A percentile compares a stretch with the other conserved stretches of the same genome.
Conservation (phyloP, 192 early-diverging fungal genomes). For the Entophlyctis helioformis region DNA sequence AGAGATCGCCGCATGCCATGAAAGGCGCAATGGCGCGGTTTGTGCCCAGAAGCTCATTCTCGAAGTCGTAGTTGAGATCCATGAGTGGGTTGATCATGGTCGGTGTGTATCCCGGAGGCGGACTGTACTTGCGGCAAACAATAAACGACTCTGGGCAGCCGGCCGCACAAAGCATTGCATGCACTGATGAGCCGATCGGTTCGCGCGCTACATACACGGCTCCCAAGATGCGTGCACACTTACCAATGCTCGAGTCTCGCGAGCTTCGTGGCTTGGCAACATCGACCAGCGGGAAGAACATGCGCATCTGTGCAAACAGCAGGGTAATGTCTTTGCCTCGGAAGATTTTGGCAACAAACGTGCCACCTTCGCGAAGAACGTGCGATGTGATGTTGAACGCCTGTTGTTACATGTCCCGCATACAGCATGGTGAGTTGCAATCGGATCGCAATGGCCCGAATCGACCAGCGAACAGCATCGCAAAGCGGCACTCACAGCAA, state of each 20-base stretch:
- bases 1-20: slow-evolving; percentile 82
- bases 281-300: slow-evolving; percentile 85
- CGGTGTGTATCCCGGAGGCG: slow-evolving; percentile 72
- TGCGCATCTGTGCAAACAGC: slow-evolving; percentile 79
- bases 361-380: slow-evolving; percentile 77
- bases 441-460: neutral
- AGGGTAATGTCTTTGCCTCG: slow-evolving; percentile 88
- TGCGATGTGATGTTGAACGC: slow-evolving; percentile 94
- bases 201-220: too few species aligned
- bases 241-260: slow-evolving; percentile 69
- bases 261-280: slow-evolving; percentile 89
- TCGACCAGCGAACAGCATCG: neutral
- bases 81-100: slow-evolving; percentile 85
- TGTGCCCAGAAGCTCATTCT: slow-evolving; percentile 51
- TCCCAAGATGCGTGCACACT: too few species aligned
- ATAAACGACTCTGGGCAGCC: slow-evolving; percentile 71
- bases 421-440: neutral
- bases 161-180: too few species aligned
- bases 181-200: too few species aligned
- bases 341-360: slow-evolving; percentile 98
- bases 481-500: slow-evolving; percentile 41
- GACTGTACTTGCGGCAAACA: slow-evolving; percentile 81
- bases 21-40: slow-evolving; percentile 80
- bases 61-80: slow-evolving; percentile 60
- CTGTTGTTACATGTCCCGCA: slow-evolving; percentile 20